Conservation (phyloP, 1,284 basidiomycete genomes). For the Rhodotorula sp. region DNA sequence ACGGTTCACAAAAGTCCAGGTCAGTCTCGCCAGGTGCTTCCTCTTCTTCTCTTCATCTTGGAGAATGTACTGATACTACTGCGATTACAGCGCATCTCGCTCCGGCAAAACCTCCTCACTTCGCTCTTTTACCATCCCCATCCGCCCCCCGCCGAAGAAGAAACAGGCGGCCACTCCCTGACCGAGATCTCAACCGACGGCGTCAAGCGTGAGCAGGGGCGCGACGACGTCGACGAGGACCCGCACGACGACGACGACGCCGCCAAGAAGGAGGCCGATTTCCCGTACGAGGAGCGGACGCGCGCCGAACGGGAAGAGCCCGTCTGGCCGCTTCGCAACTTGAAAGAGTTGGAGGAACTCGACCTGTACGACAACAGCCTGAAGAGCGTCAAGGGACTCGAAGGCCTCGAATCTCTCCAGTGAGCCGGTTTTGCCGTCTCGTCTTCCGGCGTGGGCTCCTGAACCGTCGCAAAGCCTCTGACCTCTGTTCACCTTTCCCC, state of each 20-base stretch:
- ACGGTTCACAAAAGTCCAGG: slow-evolving; percentile 42
- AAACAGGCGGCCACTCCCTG: slow-evolving; percentile 4
- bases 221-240: slow-evolving; percentile 37
- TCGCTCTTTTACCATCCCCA: slow-evolving; percentile 52
- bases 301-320: slow-evolving; percentile 57
- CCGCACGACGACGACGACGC: slow-evolving; percentile 38
- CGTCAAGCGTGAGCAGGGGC: no score
- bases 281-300: slow-evolving; percentile 27
- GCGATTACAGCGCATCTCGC: slow-evolving; percentile 78
- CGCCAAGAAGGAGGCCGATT: slow-evolving; percentile 41
- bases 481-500: no score
- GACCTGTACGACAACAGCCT: slow-evolving; percentile 96
- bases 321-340: slow-evolving; percentile 55
- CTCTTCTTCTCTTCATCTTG: no score
- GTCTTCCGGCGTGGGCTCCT: background rate
- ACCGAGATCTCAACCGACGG: background rate
- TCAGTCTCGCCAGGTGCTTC: slow-evolving; percentile 55
- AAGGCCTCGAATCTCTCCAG: slow-evolving; percentile 64
- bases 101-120: slow-evolving; percentile 83
- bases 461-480: no score
- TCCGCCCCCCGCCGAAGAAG: slow-evolving; percentile 3
- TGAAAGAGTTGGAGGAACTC: slow-evolving; percentile 75
- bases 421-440: slow-evolving; percentile 52
- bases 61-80: slow-evolving; percentile 57
- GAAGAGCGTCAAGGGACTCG: slow-evolving; percentile 68